Evolutionary conservation across 805 yeast genomes (phyloP).

Genomic region (Metschnikowia lochheadii): DNA sequence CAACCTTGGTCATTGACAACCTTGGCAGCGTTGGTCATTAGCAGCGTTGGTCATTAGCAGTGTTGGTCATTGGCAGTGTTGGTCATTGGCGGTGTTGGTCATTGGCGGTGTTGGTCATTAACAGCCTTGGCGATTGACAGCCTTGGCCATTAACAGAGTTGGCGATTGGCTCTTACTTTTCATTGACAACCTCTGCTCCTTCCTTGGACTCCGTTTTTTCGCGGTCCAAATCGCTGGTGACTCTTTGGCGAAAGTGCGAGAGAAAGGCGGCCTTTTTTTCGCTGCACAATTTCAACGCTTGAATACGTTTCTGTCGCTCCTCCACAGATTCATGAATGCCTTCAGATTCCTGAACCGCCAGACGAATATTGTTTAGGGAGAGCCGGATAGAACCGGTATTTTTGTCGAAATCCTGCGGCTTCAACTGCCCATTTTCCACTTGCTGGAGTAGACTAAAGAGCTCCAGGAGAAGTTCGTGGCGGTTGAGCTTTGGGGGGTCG

Average conservation of each 20-base stretch:
- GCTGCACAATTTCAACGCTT: slow-evolving; percentile 29
- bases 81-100: no score
- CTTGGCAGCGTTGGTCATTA: no score
- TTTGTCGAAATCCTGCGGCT: slow-evolving; percentile 41
- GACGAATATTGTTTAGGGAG: slow-evolving; percentile 33
- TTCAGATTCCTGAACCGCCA: slow-evolving; percentile 37
- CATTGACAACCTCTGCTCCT: not conserved
- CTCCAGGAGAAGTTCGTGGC: slow-evolving; percentile 35
- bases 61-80: no score
- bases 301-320: slow-evolving; percentile 28
- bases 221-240: slow-evolving; percentile 9
- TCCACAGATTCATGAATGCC: slow-evolving; percentile 44
- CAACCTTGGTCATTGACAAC: no score
- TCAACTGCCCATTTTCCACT: slow-evolving; percentile 32
- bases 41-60: no score
- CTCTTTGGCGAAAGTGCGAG: slow-evolving; percentile 12
- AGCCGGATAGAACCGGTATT: slow-evolving; percentile 44
- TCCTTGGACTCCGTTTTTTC: not conserved
- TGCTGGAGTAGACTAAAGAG: slow-evolving; percentile 32
- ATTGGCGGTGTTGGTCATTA: no score
- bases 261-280: slow-evolving; percentile 24
- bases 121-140: no score
- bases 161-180: no score
- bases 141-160: no score
- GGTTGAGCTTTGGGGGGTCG: not conserved